phyloP scores from a whole-genome alignment of 1,284 basidiomycete genomes.

The Apiotrichum gracile region DNA sequence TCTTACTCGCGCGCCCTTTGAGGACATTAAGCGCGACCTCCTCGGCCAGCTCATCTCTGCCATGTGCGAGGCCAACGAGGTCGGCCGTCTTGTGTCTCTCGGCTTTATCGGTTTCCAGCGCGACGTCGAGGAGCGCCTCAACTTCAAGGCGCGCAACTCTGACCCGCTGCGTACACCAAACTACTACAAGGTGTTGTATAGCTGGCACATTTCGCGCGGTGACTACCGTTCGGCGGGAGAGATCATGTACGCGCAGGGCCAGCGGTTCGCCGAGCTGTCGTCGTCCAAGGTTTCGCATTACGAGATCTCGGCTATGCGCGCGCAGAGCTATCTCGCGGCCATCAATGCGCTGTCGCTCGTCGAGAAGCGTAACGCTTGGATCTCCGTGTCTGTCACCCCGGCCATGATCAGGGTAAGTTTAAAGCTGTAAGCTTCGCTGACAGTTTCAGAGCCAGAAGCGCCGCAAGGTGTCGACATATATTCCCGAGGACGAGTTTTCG shows the following conservation, averaged over 20 bases:
- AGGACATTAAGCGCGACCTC: slow-evolving; percentile 68
- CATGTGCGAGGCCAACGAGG: slow-evolving; percentile 86
- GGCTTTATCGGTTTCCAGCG: slow-evolving; percentile 80
- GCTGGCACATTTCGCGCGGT: slow-evolving; percentile 79
- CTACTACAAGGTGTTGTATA: slow-evolving; percentile 90
- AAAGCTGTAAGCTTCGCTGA: not conserved
- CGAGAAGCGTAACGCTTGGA: slow-evolving; percentile 76
- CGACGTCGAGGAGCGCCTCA: slow-evolving; percentile 81
- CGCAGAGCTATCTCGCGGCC: slow-evolving; percentile 73
- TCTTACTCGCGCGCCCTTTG: slow-evolving; percentile 65
- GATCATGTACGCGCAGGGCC: slow-evolving; percentile 89
- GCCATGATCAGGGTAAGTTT: slow-evolving; percentile 21
- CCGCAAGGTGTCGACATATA: slow-evolving; percentile 63
- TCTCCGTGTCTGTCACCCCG: slow-evolving; percentile 52
- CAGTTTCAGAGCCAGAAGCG: slow-evolving; percentile 55
- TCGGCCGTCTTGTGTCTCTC: slow-evolving; percentile 71
- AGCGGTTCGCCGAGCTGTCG: slow-evolving; percentile 59
- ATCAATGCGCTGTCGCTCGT: slow-evolving; percentile 85
- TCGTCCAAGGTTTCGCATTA: slow-evolving; percentile 47
- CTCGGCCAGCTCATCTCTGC: slow-evolving; percentile 73
- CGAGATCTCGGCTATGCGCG: slow-evolving; percentile 64
- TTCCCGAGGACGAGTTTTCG: slow-evolving; percentile 68
- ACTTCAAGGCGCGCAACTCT: slow-evolving; percentile 90
- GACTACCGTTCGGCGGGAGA: slow-evolving; percentile 83
- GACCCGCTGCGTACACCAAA: slow-evolving; percentile 79